These are phyloP conservation scores for Pichia paraexigua DNA, from an alignment of 805 yeast genomes.

Conservation along the genomic window DNA sequence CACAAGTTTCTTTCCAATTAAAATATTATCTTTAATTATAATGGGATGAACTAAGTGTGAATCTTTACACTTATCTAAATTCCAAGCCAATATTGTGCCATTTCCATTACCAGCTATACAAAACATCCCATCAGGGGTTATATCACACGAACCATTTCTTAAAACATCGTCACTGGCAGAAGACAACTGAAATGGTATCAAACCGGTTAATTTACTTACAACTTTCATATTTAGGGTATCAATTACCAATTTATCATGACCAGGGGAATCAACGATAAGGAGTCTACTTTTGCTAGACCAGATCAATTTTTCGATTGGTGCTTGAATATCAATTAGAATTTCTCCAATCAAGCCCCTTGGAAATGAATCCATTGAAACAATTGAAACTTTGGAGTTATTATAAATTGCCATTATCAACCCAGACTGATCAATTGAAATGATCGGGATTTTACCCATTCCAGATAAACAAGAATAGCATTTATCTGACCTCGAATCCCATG, in stretches of 20 bases:
- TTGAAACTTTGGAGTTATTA: constrained; percentile 10
- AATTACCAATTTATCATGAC: constrained; percentile 45
- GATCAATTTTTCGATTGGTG: constrained; percentile 20
- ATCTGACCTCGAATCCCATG: constrained; percentile 79
- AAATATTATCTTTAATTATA: background rate
- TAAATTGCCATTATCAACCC: constrained; percentile 70
- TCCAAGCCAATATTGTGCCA: constrained; percentile 48
- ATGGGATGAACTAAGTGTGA: constrained; percentile 4
- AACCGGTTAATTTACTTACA: constrained; percentile 36
- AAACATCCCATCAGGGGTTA: constrained; percentile 61
- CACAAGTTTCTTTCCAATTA: constrained; percentile 16
- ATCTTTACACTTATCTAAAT: constrained; percentile 19
- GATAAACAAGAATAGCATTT: constrained; percentile 20
- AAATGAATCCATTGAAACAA: constrained; percentile 17
- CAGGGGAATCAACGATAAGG: constrained; percentile 48
- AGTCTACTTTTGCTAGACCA: constrained; percentile 49
- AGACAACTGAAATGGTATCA: constrained; percentile 29
- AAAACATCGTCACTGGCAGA: constrained; percentile 24
- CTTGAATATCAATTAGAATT: constrained; percentile 32
- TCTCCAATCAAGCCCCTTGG: constrained; percentile 14
- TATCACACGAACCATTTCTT: constrained; percentile 49
- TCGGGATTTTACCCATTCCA: constrained; percentile 6
- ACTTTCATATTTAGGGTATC: constrained; percentile 18
- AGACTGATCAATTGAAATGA: constrained; percentile 73
- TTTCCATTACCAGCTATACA: constrained; percentile 55